These are phyloP conservation scores for Sarcodon aspratus DNA, from an alignment of 768 basidiomycete species.

Conservation along the genomic window DNA sequence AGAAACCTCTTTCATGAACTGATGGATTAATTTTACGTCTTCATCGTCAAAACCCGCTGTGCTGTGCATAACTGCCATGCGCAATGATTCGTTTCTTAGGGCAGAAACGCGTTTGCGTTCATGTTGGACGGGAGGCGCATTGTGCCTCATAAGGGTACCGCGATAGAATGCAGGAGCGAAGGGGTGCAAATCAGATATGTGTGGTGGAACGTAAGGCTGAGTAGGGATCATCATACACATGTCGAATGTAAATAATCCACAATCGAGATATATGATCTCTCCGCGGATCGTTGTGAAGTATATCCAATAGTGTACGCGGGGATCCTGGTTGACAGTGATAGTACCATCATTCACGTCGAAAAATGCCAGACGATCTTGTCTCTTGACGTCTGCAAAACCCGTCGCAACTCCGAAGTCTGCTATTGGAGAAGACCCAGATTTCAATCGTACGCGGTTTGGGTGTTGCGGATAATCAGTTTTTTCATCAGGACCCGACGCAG, in stretches of 20 bases:
- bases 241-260: conserved; percentile 32
- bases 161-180: not conserved
- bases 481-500: conserved; percentile 12
- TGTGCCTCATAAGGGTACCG: not conserved
- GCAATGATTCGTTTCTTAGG: not conserved
- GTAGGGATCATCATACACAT: conserved; percentile 16
- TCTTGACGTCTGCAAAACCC: conserved; percentile 22
- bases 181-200: not conserved
- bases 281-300: conserved; percentile 34
- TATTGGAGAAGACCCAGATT: conserved; percentile 27
- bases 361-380: conserved; percentile 26
- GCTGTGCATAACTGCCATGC: not conserved
- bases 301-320: conserved; percentile 36
- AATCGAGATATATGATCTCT: conserved; percentile 29
- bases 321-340: conserved; percentile 25
- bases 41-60: not conserved
- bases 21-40: not conserved
- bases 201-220: not conserved
- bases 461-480: not conserved
- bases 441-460: conserved; percentile 21
- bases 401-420: conserved; percentile 32
- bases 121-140: not conserved
- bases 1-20: not conserved
- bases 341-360: conserved; percentile 9
- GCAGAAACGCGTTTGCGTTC: not conserved